Percentiles rank a stretch among this genome's conserved stretches.
phyloP scores from a whole-genome alignment of 257 asterid species.

The Gardenia jasminoides region DNA sequence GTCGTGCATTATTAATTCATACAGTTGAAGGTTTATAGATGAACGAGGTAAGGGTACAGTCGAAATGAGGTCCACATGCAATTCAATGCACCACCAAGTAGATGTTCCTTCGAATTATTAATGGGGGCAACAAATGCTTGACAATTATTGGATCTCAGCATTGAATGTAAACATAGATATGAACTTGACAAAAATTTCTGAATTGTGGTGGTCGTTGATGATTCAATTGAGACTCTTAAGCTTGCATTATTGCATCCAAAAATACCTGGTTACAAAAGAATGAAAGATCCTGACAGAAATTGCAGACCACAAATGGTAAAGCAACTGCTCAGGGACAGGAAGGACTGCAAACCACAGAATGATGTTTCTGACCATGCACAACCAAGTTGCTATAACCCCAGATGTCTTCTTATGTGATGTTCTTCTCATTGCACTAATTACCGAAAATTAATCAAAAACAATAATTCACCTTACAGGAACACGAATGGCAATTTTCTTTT shows the following conservation, averaged over 20 bases:
- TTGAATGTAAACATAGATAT: background rate
- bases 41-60: background rate
- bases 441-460: background rate
- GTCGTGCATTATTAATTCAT: background rate
- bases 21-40: background rate
- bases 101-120: background rate
- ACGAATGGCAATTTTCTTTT: background rate
- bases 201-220: background rate
- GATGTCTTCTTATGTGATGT: background rate
- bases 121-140: constrained; percentile 5
- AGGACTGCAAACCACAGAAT: background rate
- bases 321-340: background rate
- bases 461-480: background rate
- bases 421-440: background rate
- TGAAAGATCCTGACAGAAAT: background rate
- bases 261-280: background rate
- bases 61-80: constrained; percentile 3
- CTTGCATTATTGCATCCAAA: background rate
- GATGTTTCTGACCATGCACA: background rate
- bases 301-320: constrained; percentile 11
- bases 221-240: background rate
- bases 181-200: background rate
- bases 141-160: constrained; percentile 8
- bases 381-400: background rate
- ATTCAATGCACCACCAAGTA: constrained; percentile 7